Percentiles rank a stretch among this genome's conserved stretches.
These are phyloP conservation scores for Fusarium drepaniforme DNA, from an alignment of 2,329 filamentous ascomycete species.

Conservation along the genomic window DNA sequence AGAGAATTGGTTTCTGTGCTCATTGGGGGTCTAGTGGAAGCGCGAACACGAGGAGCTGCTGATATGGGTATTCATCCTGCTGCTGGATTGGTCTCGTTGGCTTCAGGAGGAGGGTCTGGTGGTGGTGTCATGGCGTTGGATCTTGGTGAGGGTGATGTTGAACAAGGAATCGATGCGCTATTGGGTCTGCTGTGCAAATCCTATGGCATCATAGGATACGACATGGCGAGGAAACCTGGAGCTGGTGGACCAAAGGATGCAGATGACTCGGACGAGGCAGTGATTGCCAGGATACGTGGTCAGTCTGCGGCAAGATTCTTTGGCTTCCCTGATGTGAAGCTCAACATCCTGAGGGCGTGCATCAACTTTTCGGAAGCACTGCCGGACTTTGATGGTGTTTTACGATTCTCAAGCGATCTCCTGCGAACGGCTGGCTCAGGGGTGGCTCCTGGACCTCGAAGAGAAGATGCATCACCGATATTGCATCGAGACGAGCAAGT, in stretches of 20 bases:
- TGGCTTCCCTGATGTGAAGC: conserved; percentile 83
- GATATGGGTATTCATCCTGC: conserved; percentile 96
- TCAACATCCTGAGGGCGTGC: conserved; percentile 89
- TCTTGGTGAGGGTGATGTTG: conserved; percentile 73
- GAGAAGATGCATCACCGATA: conserved; percentile 76
- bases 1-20: conserved; percentile 87
- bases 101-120: conserved; percentile 62
- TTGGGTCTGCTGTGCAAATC: conserved; percentile 71
- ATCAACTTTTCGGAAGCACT: conserved; percentile 95
- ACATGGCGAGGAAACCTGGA: conserved; percentile 48
- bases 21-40: conserved; percentile 88
- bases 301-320: conserved; percentile 73
- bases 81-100: conserved; percentile 82
- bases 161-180: conserved; percentile 74
- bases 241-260: conserved; percentile 31
- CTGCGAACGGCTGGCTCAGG: conserved; percentile 86
- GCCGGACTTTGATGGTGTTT: conserved; percentile 90
- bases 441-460: conserved; percentile 77
- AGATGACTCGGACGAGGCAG: conserved; percentile 64
- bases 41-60: conserved; percentile 92
- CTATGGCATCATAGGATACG: conserved; percentile 72
- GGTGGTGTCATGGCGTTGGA: conserved; percentile 69
- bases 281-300: conserved; percentile 68
- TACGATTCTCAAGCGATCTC: conserved; percentile 87
- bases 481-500: conserved; percentile 87